Base-by-base conservation (phyloP, 805 yeast species). In the Kluyveromyces dobzhanskii region DNA sequence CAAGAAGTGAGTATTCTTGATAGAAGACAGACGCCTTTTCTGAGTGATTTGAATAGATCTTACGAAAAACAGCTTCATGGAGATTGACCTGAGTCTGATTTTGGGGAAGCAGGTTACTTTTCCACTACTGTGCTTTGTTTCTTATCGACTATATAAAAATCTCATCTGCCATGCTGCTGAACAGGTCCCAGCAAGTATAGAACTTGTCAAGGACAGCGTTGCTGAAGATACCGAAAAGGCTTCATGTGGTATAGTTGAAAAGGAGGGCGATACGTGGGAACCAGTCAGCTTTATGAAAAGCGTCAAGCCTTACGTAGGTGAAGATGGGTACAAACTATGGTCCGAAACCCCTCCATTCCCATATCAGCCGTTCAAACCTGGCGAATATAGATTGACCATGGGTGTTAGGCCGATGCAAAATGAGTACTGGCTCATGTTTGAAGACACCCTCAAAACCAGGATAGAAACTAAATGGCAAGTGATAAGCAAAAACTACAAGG, bases 331-430 rank as follows among this genome's bases (percentile, higher is more conserved):
- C 17, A 42, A 21, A 19, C 36, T 39, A 8, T 78, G 80, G 76
- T 41, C 56, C 11, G 44, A 47, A 3, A 55, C 58, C 5, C 56
- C 62, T 32, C 80, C 80, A 0, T 51, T 57, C 32, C 63, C 63
- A 16, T 74, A 67, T 46, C 60, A 76, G 35, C 86, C 85, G 1
- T 80, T 78, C 63, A 77, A 75, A 51, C 67, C 73, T 33, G 80
- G 75, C 12, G 71, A 64, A 34, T 77, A 79, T 48, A 71, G 69
- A 44, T 59, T 81, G 57, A 79, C 80, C 3, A 73, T 82, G 80
- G 82, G 80, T 1, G 66, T 80, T 37, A 63, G 68, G 43, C 64
- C 69, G 51, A 50, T 68, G 30, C 57, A 65, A 26, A 55, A 76
- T 2, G 66, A 70, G 30, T 79, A 80, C 29, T 73, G 80, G 73